A percentile compares a stretch with the other conserved stretches of the same genome.
These are phyloP conservation scores for Sarcomyxa edulis DNA, from an alignment of 768 basidiomycete species.

Conservation along the genomic window DNA sequence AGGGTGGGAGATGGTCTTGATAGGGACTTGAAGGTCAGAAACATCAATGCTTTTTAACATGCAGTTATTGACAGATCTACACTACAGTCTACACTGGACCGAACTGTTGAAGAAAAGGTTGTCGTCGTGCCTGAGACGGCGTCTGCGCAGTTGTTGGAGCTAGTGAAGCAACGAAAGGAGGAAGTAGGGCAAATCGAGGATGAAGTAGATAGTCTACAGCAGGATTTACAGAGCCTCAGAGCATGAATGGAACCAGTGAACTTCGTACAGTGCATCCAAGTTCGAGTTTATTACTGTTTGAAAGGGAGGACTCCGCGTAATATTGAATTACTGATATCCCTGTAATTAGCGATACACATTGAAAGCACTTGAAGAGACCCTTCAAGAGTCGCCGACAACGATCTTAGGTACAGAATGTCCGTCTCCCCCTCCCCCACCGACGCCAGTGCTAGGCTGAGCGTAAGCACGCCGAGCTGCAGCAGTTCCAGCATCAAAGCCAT, in stretches of 20 bases:
- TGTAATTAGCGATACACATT: no score
- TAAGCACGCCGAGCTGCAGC: no score
- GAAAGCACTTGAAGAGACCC: no score
- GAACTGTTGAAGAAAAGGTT: constrained; percentile 48
- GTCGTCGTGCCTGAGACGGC: constrained; percentile 45
- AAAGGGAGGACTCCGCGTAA: no score
- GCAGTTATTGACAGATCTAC: constrained; percentile 3
- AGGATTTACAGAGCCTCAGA: constrained; percentile 27
- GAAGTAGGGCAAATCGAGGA: constrained; percentile 39
- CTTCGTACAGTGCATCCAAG: no score
- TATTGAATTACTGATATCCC: no score
- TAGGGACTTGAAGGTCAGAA: constrained; percentile 57
- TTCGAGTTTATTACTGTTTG: no score
- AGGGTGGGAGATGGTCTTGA: constrained; percentile 58
- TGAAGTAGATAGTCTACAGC: constrained; percentile 36
- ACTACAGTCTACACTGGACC: constrained; percentile 38
- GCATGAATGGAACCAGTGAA: constrained; percentile 4
- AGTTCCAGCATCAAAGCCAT: no score
- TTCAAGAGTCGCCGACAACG: no score
- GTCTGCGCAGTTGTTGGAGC: constrained; percentile 37
- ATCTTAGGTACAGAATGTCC: no score
- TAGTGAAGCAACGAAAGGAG: constrained; percentile 33
- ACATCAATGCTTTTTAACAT: neutral
- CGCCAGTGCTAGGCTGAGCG: no score
- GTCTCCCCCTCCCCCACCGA: no score